Base-by-base conservation (phyloP, 257 asterid genomes). In the Primulina eburnea region DNA sequence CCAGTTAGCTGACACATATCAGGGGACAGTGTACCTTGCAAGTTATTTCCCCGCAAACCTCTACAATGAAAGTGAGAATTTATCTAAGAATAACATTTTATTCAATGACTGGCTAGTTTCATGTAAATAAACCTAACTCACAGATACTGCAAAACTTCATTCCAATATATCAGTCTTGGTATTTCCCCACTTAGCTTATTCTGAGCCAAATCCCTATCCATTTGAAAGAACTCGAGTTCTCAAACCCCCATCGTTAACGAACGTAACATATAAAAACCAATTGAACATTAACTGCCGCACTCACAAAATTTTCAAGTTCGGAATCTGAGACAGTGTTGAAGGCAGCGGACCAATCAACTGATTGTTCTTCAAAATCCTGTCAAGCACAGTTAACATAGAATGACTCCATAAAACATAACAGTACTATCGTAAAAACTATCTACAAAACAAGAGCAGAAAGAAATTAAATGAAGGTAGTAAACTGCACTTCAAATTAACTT, bases 1-100 rank as follows among this genome's bases (percentile, higher is more conserved):
- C 95, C 96, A 0, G 98, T 91, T 50, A 94, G 90, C 85, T 94
- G 98, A 71, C 99, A 94, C 83, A 94, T 87, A 77, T 94, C 99
- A 1, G 96, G 84, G 60, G 99, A 94, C 34, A 94, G 90, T 5
- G 89, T 64, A 68, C 99, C 99, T 32, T 83, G 89, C 71, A 94
- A 81, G 78, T 89, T 88, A 81, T 94, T 91, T 6, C 92, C 97
- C 4, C 99, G 86, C 77, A 94, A 79, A 17, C 99, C 99, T 86
- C 98, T 92, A 62, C 4, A 33, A 55, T 2, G 1, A 38, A 9
- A 52, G 68, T 17, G 37, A 60, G 11, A n/a, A 28, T 3, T 12
- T 0, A 4, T 60, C 14, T 28, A 21, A 40, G 52, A 18, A 56
- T 21, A 14, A 12, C 6, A 10, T 12, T 28, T 47, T 33, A 14